A percentile compares a stretch with the other conserved stretches of the same genome.
Conservation (phyloP, 345 rosid species). For the Raphanus sativus region DNA sequence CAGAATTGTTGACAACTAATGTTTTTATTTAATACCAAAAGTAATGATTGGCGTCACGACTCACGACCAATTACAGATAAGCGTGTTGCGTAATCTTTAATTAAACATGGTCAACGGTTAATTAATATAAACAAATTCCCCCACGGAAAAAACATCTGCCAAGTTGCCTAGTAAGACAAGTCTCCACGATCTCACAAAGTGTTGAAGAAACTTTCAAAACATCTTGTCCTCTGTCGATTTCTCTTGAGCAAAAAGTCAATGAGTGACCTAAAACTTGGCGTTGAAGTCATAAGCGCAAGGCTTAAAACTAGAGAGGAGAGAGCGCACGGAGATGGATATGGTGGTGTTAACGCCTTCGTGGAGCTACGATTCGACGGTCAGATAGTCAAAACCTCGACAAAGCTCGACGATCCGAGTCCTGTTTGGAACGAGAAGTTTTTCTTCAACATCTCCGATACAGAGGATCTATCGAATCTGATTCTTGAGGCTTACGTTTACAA, state of each 20-base stretch:
- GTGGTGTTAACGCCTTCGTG: constrained; percentile 58
- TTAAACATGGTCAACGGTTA: constrained; percentile 33
- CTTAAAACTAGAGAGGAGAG: constrained; percentile 63
- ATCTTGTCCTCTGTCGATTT: constrained; percentile 8
- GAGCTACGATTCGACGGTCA: constrained; percentile 85
- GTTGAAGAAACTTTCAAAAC: constrained; percentile 31
- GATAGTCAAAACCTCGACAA: constrained; percentile 61
- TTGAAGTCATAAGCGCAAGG: constrained; percentile 79
- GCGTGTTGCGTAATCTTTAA: constrained; percentile 18
- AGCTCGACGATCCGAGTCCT: constrained; percentile 69
- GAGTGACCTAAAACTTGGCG: constrained; percentile 79
- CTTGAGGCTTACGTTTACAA: constrained; percentile 68
- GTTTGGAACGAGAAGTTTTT: constrained; percentile 82
- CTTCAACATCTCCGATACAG: constrained; percentile 78
- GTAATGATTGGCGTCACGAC: constrained; percentile 30
- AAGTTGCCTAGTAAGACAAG: constrained; percentile 35
- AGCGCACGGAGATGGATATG: constrained; percentile 36
- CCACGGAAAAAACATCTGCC: neutral
- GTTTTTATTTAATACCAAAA: constrained; percentile 14
- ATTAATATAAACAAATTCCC: constrained; percentile 7
- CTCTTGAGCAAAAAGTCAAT: constrained; percentile 26
- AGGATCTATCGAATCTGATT: constrained; percentile 47
- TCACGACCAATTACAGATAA: constrained; percentile 24
- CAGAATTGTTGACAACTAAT: constrained; percentile 16
- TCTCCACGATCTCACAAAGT: constrained; percentile 32